Percentiles rank a stretch among this genome's conserved stretches.
These are phyloP conservation scores for Pisolithus microcarpus DNA, from an alignment of 768 basidiomycete species.

Conservation along the genomic window DNA sequence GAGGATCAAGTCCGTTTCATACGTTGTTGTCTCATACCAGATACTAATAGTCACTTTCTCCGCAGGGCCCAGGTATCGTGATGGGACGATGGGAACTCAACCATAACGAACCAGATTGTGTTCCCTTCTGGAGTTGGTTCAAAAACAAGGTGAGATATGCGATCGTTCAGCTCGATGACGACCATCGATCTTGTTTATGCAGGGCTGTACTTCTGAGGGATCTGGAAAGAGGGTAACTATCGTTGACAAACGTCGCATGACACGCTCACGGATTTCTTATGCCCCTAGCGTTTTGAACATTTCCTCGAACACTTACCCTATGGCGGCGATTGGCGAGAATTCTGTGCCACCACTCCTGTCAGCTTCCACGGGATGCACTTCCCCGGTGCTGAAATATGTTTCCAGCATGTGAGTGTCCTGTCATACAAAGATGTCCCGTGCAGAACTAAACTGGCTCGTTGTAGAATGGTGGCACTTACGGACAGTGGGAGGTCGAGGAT, in stretches of 20 bases:
- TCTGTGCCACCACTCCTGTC: slow-evolving; percentile 29
- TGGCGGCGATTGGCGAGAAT: slow-evolving; percentile 24
- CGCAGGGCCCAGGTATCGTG: slow-evolving; percentile 11
- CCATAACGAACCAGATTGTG: slow-evolving; percentile 22
- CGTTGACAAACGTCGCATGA: too few species aligned
- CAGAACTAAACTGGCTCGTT: not conserved
- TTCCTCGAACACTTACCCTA: slow-evolving; percentile 20
- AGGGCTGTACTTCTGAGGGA: slow-evolving; percentile 20
- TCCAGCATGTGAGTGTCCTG: slow-evolving; percentile 7
- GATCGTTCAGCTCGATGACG: not conserved
- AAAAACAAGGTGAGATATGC: slow-evolving; percentile 21
- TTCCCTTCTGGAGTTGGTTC: slow-evolving; percentile 19
- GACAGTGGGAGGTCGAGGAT: slow-evolving; percentile 1
- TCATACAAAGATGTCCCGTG: not conserved
- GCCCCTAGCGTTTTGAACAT: slow-evolving; percentile 19
- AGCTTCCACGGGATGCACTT: slow-evolving; percentile 20
- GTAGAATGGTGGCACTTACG: not conserved
- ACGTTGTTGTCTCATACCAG: not conserved
- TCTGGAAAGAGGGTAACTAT: slow-evolving; percentile 21
- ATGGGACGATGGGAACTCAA: slow-evolving; percentile 23
- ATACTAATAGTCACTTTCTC: not conserved
- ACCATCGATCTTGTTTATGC: not conserved
- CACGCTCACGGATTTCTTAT: not conserved
- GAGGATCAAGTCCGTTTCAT: slow-evolving; percentile 14
- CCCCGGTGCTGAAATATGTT: slow-evolving; percentile 11